phyloP scores from a whole-genome alignment of 2,329 filamentous ascomycete species.

The Beauveria sp. region DNA sequence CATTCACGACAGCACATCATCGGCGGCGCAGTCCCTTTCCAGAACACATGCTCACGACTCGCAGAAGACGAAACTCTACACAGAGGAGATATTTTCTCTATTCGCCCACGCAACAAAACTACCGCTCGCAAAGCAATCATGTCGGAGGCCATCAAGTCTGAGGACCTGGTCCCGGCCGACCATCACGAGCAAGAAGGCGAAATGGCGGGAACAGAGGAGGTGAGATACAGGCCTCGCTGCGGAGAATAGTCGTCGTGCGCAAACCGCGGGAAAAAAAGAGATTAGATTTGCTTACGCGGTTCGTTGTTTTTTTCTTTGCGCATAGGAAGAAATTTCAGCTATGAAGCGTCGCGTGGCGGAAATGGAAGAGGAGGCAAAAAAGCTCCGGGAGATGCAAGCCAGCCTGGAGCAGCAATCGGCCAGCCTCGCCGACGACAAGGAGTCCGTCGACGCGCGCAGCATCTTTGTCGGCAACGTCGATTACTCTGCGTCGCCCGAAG shows the following conservation, averaged over 20 bases:
- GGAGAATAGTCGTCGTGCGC: not conserved
- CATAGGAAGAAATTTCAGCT: slow-evolving; percentile 69
- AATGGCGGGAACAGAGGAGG: slow-evolving; percentile 12
- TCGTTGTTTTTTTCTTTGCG: not conserved
- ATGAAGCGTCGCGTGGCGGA: slow-evolving; percentile 84
- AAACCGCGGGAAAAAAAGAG: not conserved
- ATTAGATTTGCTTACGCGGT: slow-evolving; percentile 4
- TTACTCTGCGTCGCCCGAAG: slow-evolving; percentile 92
- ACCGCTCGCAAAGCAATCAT: not conserved
- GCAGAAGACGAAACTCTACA: not conserved
- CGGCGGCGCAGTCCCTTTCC: not conserved
- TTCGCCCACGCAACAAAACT: no score
- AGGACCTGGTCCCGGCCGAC: slow-evolving; percentile 11
- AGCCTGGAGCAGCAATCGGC: slow-evolving; percentile 77
- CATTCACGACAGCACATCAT: not conserved
- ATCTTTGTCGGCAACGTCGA: slow-evolving; percentile 99
- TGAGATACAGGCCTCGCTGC: slow-evolving; percentile 7
- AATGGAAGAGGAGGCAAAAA: slow-evolving; percentile 85
- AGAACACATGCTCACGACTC: not conserved
- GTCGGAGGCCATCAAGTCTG: slow-evolving; percentile 10
- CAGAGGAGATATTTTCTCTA: not conserved
- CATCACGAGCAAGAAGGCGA: slow-evolving; percentile 9
- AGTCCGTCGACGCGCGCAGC: slow-evolving; percentile 89
- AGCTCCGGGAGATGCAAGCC: slow-evolving; percentile 80
- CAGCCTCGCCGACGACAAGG: slow-evolving; percentile 82